A percentile compares a stretch with the other conserved stretches of the same genome.
These are phyloP conservation scores for Hypoxylon subgilvum DNA, from an alignment of 495 filamentous ascomycete species.

Conservation along the genomic window DNA sequence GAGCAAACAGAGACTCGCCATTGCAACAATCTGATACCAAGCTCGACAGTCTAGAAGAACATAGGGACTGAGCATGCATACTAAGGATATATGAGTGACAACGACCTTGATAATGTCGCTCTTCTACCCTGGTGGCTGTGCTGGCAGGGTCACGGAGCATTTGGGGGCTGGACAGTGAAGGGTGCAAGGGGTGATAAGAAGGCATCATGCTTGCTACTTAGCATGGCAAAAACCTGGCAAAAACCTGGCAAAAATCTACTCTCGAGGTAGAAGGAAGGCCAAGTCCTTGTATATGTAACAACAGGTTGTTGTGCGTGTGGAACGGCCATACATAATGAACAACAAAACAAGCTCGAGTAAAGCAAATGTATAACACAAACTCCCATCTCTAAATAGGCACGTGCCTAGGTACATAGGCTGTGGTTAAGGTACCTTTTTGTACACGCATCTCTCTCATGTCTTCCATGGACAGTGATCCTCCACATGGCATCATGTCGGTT, in stretches of 20 bases:
- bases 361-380: too few species aligned
- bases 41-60: not conserved
- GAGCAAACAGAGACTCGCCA: too few species aligned
- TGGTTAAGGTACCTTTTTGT: too few species aligned
- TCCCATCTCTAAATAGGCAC: too few species aligned
- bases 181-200: not conserved
- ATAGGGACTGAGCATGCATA: not conserved
- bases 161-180: not conserved
- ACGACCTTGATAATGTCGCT: not conserved
- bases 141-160: not conserved
- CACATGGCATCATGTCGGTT: too few species aligned
- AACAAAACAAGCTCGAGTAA: not conserved
- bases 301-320: constrained; percentile 9
- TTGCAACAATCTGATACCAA: too few species aligned
- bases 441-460: too few species aligned
- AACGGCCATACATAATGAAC: not conserved
- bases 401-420: too few species aligned
- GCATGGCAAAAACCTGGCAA: not conserved
- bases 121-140: not conserved
- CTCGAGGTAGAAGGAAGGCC: constrained; percentile 1
- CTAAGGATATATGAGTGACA: not conserved
- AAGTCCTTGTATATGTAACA: constrained; percentile 33
- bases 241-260: constrained; percentile 9
- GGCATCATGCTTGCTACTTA: not conserved
- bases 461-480: too few species aligned